A percentile compares a stretch with the other conserved stretches of the same genome.
phyloP scores from a whole-genome alignment of 2,329 filamentous ascomycete genomes.

The Colletotrichum tanaceti region DNA sequence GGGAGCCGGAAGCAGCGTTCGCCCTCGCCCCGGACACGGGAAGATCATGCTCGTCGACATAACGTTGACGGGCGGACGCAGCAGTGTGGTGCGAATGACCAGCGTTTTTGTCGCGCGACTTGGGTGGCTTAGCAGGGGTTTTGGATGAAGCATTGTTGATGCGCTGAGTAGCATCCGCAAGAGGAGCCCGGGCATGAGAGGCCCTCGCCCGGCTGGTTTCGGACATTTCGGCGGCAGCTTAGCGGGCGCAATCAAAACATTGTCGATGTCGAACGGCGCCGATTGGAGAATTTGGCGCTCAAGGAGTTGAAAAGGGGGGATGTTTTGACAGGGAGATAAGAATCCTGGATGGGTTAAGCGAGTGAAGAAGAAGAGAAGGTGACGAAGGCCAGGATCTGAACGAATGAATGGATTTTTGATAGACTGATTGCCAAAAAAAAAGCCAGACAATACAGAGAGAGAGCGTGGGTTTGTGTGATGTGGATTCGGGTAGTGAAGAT shows the following conservation, averaged over 20 bases:
- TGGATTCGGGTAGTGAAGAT: slow-evolving; percentile 15
- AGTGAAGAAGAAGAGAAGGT: slow-evolving; percentile 28
- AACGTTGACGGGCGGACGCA: slow-evolving; percentile 37
- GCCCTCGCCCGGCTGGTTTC: slow-evolving; percentile 34
- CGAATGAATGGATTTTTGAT: slow-evolving; percentile 37
- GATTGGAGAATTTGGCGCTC: not conserved
- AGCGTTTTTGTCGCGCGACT: slow-evolving; percentile 45
- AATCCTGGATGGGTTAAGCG: slow-evolving; percentile 27
- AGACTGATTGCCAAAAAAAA: slow-evolving; percentile 40
- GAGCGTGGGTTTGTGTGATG: slow-evolving; percentile 3
- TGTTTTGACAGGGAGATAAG: slow-evolving; percentile 25
- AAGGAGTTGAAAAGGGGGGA: slow-evolving; percentile 30
- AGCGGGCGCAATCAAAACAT: slow-evolving; percentile 32
- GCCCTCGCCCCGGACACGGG: slow-evolving; percentile 13
- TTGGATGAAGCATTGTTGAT: slow-evolving; percentile 55
- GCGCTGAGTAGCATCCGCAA: slow-evolving; percentile 61
- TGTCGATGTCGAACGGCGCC: not conserved
- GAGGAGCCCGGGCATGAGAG: slow-evolving; percentile 51
- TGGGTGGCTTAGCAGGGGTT: slow-evolving; percentile 46
- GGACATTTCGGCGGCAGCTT: slow-evolving; percentile 34
- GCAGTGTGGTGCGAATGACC: slow-evolving; percentile 21
- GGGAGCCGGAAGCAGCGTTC: slow-evolving; percentile 38
- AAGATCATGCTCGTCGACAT: slow-evolving; percentile 37
- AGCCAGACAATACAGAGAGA: slow-evolving; percentile 36
- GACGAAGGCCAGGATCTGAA: slow-evolving; percentile 30